Base-by-base conservation (phyloP, 2,329 filamentous ascomycete species). In the Ascochyta clinopodiicola region DNA sequence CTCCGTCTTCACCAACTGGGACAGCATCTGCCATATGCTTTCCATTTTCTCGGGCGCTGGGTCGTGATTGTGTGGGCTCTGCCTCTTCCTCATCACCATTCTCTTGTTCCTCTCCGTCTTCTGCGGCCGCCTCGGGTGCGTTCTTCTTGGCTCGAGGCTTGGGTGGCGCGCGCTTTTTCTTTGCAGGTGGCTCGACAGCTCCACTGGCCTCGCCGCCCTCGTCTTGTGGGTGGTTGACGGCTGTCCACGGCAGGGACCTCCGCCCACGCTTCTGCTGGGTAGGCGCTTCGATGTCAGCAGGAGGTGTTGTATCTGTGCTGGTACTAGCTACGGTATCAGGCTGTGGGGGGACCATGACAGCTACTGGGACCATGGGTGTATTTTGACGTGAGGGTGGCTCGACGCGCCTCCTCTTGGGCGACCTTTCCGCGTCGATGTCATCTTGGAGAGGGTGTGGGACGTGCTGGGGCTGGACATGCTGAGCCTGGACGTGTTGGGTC, bases 181-280 rank as follows among this genome's bases (percentile, higher is more conserved):
- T 64, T 6, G 54, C 22, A 27, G 60, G 53, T 8, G 51, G 51
- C 5, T 43, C 49, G 17, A 56, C 40, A 10, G 17, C 39, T 15
- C 37, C 57, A 6, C 36, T 44, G 9, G 58, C 60, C 24, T 62
- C 61, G 15, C 49, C 58, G 5, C 45, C 50, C 4, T 59, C 60
- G 7, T 60, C 61, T 19, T 44, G 55, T 12, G 61, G 55, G 21
- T 66, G 55, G 38, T 75, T 75, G 7, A 75, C 70, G n/a, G 72
- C 57, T 25, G 57, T 57, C 72, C 72, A 75, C 19, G 68, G 64
- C 10, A 62, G 35, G 15, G 39, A 57, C 32, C 53, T 54, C 29
- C 48, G 54, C 21, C 46, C 55, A 25, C 43, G 48, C 32, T 55
- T 48, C 37, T 47, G 59, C 19, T 49, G 51, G 12, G 62, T 36